Conservation (phyloP, 129 eudicot genomes). For the Saposhnikovia divaricata region DNA sequence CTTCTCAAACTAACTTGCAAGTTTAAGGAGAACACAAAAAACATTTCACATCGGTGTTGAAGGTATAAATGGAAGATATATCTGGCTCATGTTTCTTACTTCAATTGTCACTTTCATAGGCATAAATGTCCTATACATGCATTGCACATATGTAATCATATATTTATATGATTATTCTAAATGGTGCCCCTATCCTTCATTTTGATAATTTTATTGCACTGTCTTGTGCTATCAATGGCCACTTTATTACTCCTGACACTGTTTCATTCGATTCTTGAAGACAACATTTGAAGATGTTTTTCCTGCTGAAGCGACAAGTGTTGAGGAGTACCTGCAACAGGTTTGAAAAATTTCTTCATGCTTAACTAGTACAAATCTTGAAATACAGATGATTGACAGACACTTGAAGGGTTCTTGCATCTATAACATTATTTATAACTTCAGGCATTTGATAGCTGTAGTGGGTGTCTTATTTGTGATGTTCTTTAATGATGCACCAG, state of each 20-base stretch:
- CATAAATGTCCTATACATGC: not conserved
- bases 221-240: not conserved
- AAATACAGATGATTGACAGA: not conserved
- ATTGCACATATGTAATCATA: not conserved
- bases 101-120: not conserved
- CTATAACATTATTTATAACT: not conserved
- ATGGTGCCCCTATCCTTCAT: not conserved
- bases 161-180: not conserved
- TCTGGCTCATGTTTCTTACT: not conserved
- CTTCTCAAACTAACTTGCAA: not conserved
- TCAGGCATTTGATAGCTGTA: not conserved
- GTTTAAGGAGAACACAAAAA: not conserved
- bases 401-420: not conserved
- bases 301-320: constrained; percentile 91
- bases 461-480: not conserved
- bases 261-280: constrained; percentile 25
- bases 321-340: constrained; percentile 95
- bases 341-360: constrained; percentile 22
- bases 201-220: not conserved
- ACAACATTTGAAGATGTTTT: constrained; percentile 95
- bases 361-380: not conserved
- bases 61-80: not conserved
- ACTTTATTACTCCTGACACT: not conserved
- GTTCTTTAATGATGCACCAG: constrained; percentile 28
- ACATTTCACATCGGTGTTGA: not conserved